Evolutionary conservation across 257 asterid species (phyloP), one percentile per base, ranked within the genome.

Genomic region (Cinchona pubescens): DNA sequence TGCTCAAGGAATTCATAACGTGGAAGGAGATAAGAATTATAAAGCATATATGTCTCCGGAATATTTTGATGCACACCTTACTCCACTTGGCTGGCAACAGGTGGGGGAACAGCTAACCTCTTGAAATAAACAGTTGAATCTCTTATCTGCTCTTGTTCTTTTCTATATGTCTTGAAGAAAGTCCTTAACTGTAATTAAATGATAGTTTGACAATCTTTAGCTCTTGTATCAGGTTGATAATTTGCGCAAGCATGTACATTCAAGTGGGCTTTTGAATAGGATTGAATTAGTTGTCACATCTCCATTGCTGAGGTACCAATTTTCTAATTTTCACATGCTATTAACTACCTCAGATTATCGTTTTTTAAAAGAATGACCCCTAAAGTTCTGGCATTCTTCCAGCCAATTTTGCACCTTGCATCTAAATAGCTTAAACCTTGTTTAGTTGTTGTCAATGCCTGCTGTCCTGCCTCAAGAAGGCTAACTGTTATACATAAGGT

Each of bases 11-110:
- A 85, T 88, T 73, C 98, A 92, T 84, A 92, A 92, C 75, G 97
- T 92, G 18, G 93, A 85, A 34, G 97, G 97, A 79, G 98, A 89
- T 59, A 92, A 89, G 76, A 89, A 87, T 81, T 88, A 90, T 62
- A 89, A 92, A 81, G 86, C 88, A 62, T 89, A 79, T 80, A 82
- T 91, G 98, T 88, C 97, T 77, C 86, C 87, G 14, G 92, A 91
- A 68, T 91, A 89, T 83, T 91, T 92, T 79, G 98, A 92, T 80
- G 98, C 98, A n/a, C 87, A 91, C n/a, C 86, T 92, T 75, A 92
- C 98, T 79, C 90, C 86, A 74, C 82, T 92, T 79, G 98, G 98
- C 64, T 92, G 98, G 97, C 87, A 89, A 82, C 98, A 92, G 92
- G 97, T 92, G 53, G 59, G 83, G 68, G 66, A 67, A 61, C 71